Evolutionary conservation across 2,329 filamentous ascomycete species (phyloP), one percentile per base, ranked within the genome.

Genomic region (Colletotrichum chrysophilum): DNA sequence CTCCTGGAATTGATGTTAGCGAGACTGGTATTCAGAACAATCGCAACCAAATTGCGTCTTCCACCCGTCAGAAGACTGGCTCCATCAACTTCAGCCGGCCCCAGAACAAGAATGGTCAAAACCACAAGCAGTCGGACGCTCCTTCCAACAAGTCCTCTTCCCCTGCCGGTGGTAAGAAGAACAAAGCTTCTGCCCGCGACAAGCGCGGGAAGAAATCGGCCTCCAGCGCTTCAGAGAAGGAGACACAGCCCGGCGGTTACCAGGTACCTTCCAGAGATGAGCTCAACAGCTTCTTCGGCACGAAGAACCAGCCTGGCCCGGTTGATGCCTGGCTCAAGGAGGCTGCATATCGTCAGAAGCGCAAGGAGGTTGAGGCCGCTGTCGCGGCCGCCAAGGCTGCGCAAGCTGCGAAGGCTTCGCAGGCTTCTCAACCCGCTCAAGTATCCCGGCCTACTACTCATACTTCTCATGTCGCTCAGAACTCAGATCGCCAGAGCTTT

Each of bases 11-110:
- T 18, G 34, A 70, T 8, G 9, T 16, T 16, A 13, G 36, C 58
- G 61, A 52, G 14, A 26, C 16, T 26, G 34, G 43, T 12, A 61
- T 24, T 7, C 28, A 24, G 21, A 65, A n/a, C n/a, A 66, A 24
- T 12, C 16, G 52, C 16, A 36, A 8, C 5, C 55, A 58, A 13
- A 52, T 2, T 52, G 43, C n/a, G 43, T 52, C 43, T 52, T 30
- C 24, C 55, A 3, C 21, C 21, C 16, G 66, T n/a, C 52, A 32
- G n/a, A 26, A 60, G 61, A 5, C 9, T 18, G 32, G 56, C 34
- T 30, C 38, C 61, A 56, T 73, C 58, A 76, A 76, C 34, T 76
- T 76, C 56, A 76, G 70, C 56, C 55, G 74, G n/a, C 68, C 72
- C 48, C 66, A 68, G 36, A 52, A 16, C 16, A 68, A 64, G 26